Evolutionary conservation across 441 rosid genomes (phyloP).

Genomic region (Breynia disticha): DNA sequence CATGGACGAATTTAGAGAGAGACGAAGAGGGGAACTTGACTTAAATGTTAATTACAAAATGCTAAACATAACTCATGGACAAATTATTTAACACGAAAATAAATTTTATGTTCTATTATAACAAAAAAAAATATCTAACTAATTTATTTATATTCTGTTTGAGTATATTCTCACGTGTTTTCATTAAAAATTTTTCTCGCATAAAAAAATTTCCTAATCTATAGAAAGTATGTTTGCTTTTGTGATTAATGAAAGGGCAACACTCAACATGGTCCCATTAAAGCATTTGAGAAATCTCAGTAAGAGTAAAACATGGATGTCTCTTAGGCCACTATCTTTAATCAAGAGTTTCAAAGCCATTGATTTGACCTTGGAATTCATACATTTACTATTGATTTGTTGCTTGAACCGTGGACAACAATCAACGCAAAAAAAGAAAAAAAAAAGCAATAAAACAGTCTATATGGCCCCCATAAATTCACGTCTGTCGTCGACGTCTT

Average conservation of each 20-base stretch:
- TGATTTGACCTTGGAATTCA: slow-evolving; percentile 19
- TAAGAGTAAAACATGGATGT: slow-evolving; percentile 22
- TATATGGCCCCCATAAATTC: not conserved
- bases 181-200: too few relatives aligned
- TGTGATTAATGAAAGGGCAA: slow-evolving; percentile 13
- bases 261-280: slow-evolving; percentile 16
- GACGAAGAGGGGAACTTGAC: too few relatives aligned
- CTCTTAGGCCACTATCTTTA: slow-evolving; percentile 26
- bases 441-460: too few relatives aligned
- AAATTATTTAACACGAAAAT: too few relatives aligned
- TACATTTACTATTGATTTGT: slow-evolving; percentile 4
- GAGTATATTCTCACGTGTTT: too few relatives aligned
- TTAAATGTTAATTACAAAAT: too few relatives aligned
- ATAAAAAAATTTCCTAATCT: too few relatives aligned
- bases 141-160: too few relatives aligned
- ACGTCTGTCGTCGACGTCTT: not conserved
- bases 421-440: not conserved
- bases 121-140: too few relatives aligned
- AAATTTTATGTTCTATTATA: too few relatives aligned
- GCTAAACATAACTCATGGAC: too few relatives aligned
- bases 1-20: too few relatives aligned
- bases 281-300: slow-evolving; percentile 14
- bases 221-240: slow-evolving; percentile 31
- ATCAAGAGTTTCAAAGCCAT: slow-evolving; percentile 19
- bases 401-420: not conserved